A percentile compares a stretch with the other conserved stretches of the same genome.
Conservation (phyloP, 164 flowering plant species). For the Hamamelis virginiana region DNA sequence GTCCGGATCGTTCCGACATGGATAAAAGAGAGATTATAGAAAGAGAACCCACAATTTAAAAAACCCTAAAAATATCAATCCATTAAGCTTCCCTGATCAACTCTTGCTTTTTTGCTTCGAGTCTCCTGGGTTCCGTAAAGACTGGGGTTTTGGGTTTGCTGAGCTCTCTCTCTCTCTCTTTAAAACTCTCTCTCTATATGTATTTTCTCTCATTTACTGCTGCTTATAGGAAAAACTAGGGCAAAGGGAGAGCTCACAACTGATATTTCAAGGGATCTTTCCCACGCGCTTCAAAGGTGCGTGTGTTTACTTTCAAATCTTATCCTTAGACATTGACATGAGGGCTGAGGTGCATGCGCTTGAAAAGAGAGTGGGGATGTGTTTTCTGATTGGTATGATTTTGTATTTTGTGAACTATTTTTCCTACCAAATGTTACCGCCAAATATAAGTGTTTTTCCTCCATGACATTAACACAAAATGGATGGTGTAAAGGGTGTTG, state of each 20-base stretch:
- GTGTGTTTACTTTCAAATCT: not conserved
- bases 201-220: not conserved
- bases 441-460: constrained; percentile 27
- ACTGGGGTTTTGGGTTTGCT: constrained; percentile 2
- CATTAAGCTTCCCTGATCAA: not conserved
- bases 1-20: not conserved
- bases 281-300: not conserved
- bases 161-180: constrained; percentile 2
- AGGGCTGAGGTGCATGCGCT: constrained; percentile 13
- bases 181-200: not conserved
- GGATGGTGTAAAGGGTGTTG: not conserved
- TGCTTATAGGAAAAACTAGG: constrained; percentile 9
- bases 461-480: not conserved
- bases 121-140: not conserved
- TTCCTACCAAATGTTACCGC: constrained; percentile 56
- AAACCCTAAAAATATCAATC: constrained; percentile 17
- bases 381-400: not conserved
- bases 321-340: not conserved
- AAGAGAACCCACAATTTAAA: too few species aligned
- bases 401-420: constrained; percentile 10
- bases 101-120: not conserved
- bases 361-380: not conserved
- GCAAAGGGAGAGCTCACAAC: not conserved
- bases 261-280: not conserved
- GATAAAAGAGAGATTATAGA: not conserved